Evolutionary conservation across 208 protist species (phyloP), one percentile per base, ranked within the genome.

Genomic region (Trypanosoma rangeli): DNA sequence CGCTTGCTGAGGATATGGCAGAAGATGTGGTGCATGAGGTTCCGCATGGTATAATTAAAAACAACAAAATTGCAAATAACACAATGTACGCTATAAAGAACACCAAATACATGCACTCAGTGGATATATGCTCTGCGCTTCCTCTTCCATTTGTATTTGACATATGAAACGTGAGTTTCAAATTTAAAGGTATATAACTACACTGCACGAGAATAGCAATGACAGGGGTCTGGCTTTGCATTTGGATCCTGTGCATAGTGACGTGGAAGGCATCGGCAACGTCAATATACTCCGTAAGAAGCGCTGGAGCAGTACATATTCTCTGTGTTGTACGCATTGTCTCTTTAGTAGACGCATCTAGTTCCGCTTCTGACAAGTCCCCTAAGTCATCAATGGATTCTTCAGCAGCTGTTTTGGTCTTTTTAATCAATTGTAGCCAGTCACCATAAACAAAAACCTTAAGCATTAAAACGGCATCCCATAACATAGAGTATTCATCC

Each of bases 171-270:
- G 18, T 3, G 48, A 72, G 31, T 33, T 75, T 39, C 9, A 87
- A 66, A 0, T 69, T 64, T 3, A 91, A 20, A 4, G 86, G 86
- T 26, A 86, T 58, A 16, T 70, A 62, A 7, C 78, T 85, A 66
- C 86, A 92, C 77, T 92, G 86, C 58, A 73, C 79, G 10, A 89
- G 62, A 3, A 89, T 81, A 15, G 79, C 80, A 44, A 92, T 62
- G 0, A 83, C 44, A 53, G 72, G 75, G 15, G 61, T 59, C 12
- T 70, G 4, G 4, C 58, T 55, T 39, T 82, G 80, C 39, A 31
- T 3, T 61, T 87, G 79, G 16, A 13, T 33, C 28, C 86, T 44
- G 15, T 33, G 49, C 33, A 72, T 35, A 15, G 18, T 10, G 15
- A 22, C 0, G 3, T 29, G 20, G 9, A 0, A 5, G 2, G 24